Base-by-base conservation (phyloP, 2,329 filamentous ascomycete species). In the Alternaria incomplexa region DNA sequence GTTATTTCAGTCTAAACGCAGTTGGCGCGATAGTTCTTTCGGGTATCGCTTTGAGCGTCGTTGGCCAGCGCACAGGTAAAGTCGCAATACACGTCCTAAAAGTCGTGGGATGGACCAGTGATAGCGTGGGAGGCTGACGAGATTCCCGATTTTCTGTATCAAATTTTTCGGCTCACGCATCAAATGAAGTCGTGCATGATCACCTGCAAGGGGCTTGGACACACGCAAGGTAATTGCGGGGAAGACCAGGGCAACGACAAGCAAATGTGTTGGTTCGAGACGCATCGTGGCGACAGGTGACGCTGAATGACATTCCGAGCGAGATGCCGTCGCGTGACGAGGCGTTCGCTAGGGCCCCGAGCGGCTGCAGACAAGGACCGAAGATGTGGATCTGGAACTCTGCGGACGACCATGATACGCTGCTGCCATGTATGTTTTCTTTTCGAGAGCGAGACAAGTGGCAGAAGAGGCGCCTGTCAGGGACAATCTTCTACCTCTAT, bases 111-210 rank as follows among this genome's bases (percentile, higher is more conserved):
- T 66, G 66, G 62, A 51, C 74, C 74, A 74, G 66, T 74, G 64
- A 63, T 61, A 57, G 57, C 62, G 67, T 68, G 62, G 69, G 73
- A 71, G 65, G 75, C 73, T 78, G 75, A 74, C 71, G 58, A 69
- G 66, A 65, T 55, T 60, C 63, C 44, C 64, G 66, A 67, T 65
- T 62, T 53, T 55, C 58, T 56, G 66, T 65, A 68, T 65, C 64
- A 67, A 70, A 68, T 62, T 68, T 70, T 68, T 72, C 69, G 71
- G 71, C 71, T 69, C 74, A 73, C 66, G 74, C 73, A 76, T 63
- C 72, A 73, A 65, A 69, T 67, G 69, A 72, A 74, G 68, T 70
- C 71, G 73, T 77, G 75, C 78, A 79, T 78, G 76, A 77, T 78
- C 73, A 77, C 73, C 77, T 78, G 77, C 78, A 80, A 78, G 77